Conservation (phyloP, 257 asterid species). For the Solanum bulbocastanum region DNA sequence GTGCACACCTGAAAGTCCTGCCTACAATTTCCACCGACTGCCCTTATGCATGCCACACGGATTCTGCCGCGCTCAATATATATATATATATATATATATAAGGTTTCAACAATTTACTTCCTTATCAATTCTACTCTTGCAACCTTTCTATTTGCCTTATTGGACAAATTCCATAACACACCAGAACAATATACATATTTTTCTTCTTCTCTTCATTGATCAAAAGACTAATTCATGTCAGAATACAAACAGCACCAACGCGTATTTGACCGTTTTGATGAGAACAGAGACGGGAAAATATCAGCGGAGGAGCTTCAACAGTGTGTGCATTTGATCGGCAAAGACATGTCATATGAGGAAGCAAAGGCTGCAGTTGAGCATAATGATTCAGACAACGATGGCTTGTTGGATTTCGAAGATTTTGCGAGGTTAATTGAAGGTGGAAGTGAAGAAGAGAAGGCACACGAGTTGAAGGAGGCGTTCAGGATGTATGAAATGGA, state of each 20-base stretch:
- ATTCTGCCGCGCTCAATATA: background rate
- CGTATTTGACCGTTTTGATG: slow-evolving; percentile 23
- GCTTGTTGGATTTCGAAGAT: slow-evolving; percentile 45
- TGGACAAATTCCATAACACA: background rate
- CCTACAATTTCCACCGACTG: background rate
- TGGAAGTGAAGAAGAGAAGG: slow-evolving; percentile 43
- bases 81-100: background rate
- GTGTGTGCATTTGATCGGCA: background rate
- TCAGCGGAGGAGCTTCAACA: slow-evolving; percentile 22
- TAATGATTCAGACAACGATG: slow-evolving; percentile 42
- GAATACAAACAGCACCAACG: slow-evolving; percentile 8
- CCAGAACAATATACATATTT: background rate
- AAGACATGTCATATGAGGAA: slow-evolving; percentile 32
- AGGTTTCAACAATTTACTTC: background rate
- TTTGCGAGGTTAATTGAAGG: slow-evolving; percentile 41
- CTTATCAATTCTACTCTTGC: background rate
- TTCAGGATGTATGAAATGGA: slow-evolving; percentile 50
- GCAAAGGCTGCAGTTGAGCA: slow-evolving; percentile 26
- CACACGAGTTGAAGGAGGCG: slow-evolving; percentile 35
- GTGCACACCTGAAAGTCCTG: background rate
- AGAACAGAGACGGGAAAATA: slow-evolving; percentile 22
- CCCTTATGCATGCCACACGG: background rate
- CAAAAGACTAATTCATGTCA: slow-evolving; percentile 1
- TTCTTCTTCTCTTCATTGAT: background rate
- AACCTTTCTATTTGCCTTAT: background rate